These are phyloP conservation scores for Phyllosticta citriasiana DNA, from an alignment of 2,329 filamentous ascomycete species.

Conservation along the genomic window DNA sequence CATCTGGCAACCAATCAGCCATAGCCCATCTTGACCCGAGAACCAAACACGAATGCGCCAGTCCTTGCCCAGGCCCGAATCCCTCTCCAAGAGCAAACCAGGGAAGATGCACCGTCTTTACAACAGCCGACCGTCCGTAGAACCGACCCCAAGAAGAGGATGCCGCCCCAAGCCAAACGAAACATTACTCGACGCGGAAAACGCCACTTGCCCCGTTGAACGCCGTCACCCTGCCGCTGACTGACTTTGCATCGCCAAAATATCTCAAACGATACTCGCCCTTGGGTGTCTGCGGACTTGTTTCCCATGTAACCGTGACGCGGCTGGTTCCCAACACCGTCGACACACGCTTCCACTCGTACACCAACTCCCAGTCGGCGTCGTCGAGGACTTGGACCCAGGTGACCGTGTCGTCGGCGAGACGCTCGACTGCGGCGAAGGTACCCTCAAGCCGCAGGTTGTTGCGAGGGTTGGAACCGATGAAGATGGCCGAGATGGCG, in stretches of 20 bases:
- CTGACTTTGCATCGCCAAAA: constrained; percentile 69
- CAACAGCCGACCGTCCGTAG: too few relatives aligned
- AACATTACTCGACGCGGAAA: neutral
- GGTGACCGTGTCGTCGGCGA: constrained; percentile 27
- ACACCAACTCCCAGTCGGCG: constrained; percentile 74
- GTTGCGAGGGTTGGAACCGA: constrained; percentile 84
- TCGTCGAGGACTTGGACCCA: constrained; percentile 67
- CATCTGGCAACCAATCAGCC: too few relatives aligned
- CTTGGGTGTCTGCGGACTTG: constrained; percentile 36
- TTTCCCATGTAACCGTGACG: constrained; percentile 73
- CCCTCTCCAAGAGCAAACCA: too few relatives aligned
- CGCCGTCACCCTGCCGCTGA: constrained; percentile 49
- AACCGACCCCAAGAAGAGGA: too few relatives aligned
- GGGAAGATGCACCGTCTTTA: too few relatives aligned
- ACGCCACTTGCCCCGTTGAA: constrained; percentile 54
- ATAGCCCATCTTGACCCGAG: neutral
- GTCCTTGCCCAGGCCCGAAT: neutral
- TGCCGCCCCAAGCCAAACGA: too few relatives aligned
- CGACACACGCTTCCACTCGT: constrained; percentile 66
- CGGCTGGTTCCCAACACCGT: constrained; percentile 63
- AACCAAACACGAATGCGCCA: constrained; percentile 2
- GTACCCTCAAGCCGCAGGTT: constrained; percentile 71
- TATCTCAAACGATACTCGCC: constrained; percentile 75
- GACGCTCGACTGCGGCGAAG: constrained; percentile 64
- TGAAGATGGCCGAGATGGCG: constrained; percentile 57